phyloP scores from a whole-genome alignment of 441 rosid species.

The Eruca vesicaria region DNA sequence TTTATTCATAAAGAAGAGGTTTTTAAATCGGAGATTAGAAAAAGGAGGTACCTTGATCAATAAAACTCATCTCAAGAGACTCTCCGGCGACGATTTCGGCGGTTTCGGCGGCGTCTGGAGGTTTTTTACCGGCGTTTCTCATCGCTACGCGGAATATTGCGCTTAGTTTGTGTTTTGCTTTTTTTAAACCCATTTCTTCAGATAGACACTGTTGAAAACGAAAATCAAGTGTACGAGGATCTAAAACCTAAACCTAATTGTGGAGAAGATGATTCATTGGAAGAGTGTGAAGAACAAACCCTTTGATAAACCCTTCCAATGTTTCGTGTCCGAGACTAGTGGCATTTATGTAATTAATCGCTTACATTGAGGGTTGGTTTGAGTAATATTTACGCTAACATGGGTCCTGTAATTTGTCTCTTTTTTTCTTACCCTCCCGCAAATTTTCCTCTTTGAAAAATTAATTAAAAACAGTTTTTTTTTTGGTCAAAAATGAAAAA shows the following conservation, averaged over 20 bases:
- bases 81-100: not conserved
- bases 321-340: not conserved
- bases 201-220: not conserved
- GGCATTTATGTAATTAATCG: slow-evolving; percentile 8
- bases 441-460: slow-evolving; percentile 6
- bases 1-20: not conserved
- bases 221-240: not conserved
- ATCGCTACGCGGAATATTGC: not conserved
- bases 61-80: not conserved
- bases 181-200: slow-evolving; percentile 11
- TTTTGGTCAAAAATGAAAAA: no score
- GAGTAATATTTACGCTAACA: not conserved
- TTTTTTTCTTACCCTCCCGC: not conserved
- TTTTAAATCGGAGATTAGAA: not conserved
- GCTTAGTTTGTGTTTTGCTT: not conserved
- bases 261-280: not conserved
- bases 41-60: not conserved
- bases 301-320: slow-evolving; percentile 11
- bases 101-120: not conserved
- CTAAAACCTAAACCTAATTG: not conserved
- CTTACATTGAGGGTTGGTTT: not conserved
- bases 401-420: not conserved
- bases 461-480: no score
- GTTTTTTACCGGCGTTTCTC: not conserved
- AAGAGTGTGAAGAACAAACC: not conserved